Percentiles rank a stretch among this genome's conserved stretches.
These are phyloP conservation scores for Pseudogymnoascus sp. DNA, from an alignment of 2,329 filamentous ascomycete genomes.

Conservation along the genomic window DNA sequence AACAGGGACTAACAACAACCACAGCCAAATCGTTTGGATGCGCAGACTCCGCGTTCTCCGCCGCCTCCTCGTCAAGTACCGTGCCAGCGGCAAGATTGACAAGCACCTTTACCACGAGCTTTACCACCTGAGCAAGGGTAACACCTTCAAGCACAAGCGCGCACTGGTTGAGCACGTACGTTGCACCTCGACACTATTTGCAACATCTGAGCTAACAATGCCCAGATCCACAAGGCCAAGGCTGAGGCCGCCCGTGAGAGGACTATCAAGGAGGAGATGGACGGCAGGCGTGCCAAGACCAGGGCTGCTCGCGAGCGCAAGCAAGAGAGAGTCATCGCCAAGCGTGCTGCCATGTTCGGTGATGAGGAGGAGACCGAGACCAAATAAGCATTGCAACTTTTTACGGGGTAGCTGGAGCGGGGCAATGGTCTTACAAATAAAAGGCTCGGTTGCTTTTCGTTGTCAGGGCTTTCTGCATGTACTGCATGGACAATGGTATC, in stretches of 20 bases:
- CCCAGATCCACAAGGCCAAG: slow-evolving; percentile 99
- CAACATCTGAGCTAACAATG: slow-evolving; percentile 23
- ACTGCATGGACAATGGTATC: slow-evolving; percentile 30
- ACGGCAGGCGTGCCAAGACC: slow-evolving; percentile 99
- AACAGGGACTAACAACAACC: slow-evolving; percentile 19
- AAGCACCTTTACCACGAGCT: slow-evolving; percentile 99
- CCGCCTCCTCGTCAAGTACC: slow-evolving; percentile 98
- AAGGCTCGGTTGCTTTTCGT: slow-evolving; percentile 28
- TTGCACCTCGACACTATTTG: slow-evolving; percentile 30
- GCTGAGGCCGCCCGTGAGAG: slow-evolving; percentile 97
- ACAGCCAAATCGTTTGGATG: slow-evolving; percentile 97
- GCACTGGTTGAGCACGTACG: slow-evolving; percentile 99
- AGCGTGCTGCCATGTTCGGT: slow-evolving; percentile 77
- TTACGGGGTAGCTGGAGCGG: slow-evolving; percentile 23
- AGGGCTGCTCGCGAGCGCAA: slow-evolving; percentile 99
- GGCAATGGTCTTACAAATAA: slow-evolving; percentile 27
- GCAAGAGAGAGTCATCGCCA: slow-evolving; percentile 80
- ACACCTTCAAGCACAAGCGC: slow-evolving; percentile 99
- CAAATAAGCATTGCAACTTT: slow-evolving; percentile 24
- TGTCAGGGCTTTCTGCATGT: slow-evolving; percentile 28
- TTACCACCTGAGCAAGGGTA: slow-evolving; percentile 99
- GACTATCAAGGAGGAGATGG: slow-evolving; percentile 98
- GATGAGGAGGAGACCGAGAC: slow-evolving; percentile 47
- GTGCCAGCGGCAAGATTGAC: slow-evolving; percentile 99
- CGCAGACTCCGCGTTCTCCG: slow-evolving; percentile 98